These are phyloP conservation scores for Niveomyces coronatus DNA, from an alignment of 2,329 filamentous ascomycete genomes.

Conservation along the genomic window DNA sequence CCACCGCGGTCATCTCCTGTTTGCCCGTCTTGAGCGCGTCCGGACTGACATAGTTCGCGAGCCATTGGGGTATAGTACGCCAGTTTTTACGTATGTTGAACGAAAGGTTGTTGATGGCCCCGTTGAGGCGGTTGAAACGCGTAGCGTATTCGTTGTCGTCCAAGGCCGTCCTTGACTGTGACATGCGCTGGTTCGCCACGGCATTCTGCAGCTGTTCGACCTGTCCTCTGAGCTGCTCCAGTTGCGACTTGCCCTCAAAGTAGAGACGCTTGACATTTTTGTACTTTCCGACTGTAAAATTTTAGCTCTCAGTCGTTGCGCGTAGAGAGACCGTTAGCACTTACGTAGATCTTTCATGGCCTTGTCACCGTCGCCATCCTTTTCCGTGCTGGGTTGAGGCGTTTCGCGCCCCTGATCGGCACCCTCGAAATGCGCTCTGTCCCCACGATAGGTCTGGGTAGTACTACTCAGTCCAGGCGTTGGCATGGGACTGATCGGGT, in stretches of 20 bases:
- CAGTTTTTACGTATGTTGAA: slow-evolving; percentile 97
- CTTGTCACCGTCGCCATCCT: slow-evolving; percentile 40
- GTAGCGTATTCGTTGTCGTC: slow-evolving; percentile 92
- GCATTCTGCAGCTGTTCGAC: slow-evolving; percentile 94
- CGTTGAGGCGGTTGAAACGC: slow-evolving; percentile 82
- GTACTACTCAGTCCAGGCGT: slow-evolving; percentile 24
- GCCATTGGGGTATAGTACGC: slow-evolving; percentile 70
- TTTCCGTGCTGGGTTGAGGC: slow-evolving; percentile 39
- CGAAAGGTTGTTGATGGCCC: slow-evolving; percentile 85
- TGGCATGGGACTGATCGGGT: slow-evolving; percentile 32
- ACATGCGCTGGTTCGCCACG: slow-evolving; percentile 91
- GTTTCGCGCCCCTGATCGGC: slow-evolving; percentile 44
- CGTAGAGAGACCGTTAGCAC: slow-evolving; percentile 19
- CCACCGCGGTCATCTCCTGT: slow-evolving; percentile 96
- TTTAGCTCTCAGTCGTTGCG: slow-evolving; percentile 14
- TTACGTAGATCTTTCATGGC: slow-evolving; percentile 47
- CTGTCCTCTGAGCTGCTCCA: slow-evolving; percentile 77
- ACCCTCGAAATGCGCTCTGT: slow-evolving; percentile 34
- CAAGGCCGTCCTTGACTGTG: slow-evolving; percentile 84
- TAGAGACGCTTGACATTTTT: slow-evolving; percentile 97
- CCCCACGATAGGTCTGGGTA: slow-evolving; percentile 30
- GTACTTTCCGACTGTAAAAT: slow-evolving; percentile 71
- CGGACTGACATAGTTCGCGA: slow-evolving; percentile 68
- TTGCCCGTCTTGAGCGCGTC: slow-evolving; percentile 81
- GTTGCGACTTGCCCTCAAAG: slow-evolving; percentile 88